Base-by-base conservation (phyloP, 257 asterid species). In the Fraxinus quadrangulata region DNA sequence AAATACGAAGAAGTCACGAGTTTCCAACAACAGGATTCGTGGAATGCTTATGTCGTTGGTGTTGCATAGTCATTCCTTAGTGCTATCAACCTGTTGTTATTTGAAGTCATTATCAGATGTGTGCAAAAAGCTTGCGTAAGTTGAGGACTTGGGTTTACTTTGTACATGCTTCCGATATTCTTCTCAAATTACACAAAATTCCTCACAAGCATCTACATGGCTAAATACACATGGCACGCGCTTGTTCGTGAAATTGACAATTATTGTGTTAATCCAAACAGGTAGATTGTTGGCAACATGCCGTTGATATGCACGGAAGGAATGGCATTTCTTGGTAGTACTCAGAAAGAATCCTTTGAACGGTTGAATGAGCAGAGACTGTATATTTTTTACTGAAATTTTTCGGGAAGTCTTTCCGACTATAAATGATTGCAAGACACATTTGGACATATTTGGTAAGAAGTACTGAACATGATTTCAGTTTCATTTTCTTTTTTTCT, bases 21-120 rank as follows among this genome's bases (percentile, higher is more conserved):
- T 80, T 96, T 96, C 80, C 92, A 85, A 30, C 99, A 96, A 77
- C 93, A 93, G 78, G 98, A 96, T 86, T 93, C 99, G 26, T 96
- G 99, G 98, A 96, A 96, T 63, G 99, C 99, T 2, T 96, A 96
- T 77, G 76, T 93, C 12, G 92, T 93, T 4, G 99, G 88, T 70
- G 95, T 96, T 73, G 93, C 93, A 40, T 93, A 89, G 86, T 17
- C 39, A 21, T 47, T 63, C 65, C 51, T 47, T 67, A 68, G 51
- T 45, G 36, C 73, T 71, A 76, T 74, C 37, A 36, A 23, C 56
- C 49, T 56, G 40, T 54, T 36, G 65, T n/a, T 17, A 23, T 19
- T 39, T 14, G 24, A 17, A 23, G 75, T 23, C 61, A 5, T 24
- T 16, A 36, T 26, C 42, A 39, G 68, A 31, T 47, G 30, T n/a